A percentile compares a stretch with the other conserved stretches of the same genome.
These are phyloP conservation scores for Teratosphaeria nubilosa DNA, from an alignment of 2,329 filamentous ascomycete species.

Conservation along the genomic window DNA sequence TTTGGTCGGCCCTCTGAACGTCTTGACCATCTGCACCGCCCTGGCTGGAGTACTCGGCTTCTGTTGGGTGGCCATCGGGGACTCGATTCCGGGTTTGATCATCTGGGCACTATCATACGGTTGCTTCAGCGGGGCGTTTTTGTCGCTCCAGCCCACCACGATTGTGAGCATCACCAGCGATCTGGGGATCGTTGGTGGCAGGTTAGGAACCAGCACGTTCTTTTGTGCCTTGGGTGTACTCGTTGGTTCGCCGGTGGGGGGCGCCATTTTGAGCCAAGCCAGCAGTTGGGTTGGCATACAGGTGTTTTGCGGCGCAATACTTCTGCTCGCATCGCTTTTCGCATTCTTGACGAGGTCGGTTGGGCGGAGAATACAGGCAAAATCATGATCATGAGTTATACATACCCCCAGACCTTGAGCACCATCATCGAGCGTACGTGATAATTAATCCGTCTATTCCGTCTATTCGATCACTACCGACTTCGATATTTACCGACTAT, in stretches of 20 bases:
- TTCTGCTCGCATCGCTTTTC: conserved; percentile 7
- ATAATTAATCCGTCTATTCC: too few species aligned
- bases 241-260: conserved; percentile 13
- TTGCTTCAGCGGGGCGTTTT: conserved; percentile 13
- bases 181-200: conserved; percentile 10
- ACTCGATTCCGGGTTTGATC: conserved; percentile 7
- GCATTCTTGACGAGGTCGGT: conserved; percentile 11
- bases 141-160: conserved; percentile 10
- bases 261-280: conserved; percentile 5
- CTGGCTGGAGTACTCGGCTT: conserved; percentile 26
- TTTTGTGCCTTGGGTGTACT: conserved; percentile 9
- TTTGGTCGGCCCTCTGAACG: conserved; percentile 38
- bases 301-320: conserved; percentile 8
- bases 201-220: conserved; percentile 12
- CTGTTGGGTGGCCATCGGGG: conserved; percentile 5
- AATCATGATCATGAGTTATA: neutral
- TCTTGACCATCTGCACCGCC: conserved; percentile 33
- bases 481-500: too few species aligned
- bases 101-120: conserved; percentile 16
- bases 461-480: too few species aligned
- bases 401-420: too few species aligned
- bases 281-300: conserved; percentile 10
- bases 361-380: conserved; percentile 1
- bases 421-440: too few species aligned
- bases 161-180: conserved; percentile 12